Evolutionary conservation across 1,284 basidiomycete species (phyloP), one percentile per base, ranked within the genome.

Genomic region (Pseudozyma flocculosa): DNA sequence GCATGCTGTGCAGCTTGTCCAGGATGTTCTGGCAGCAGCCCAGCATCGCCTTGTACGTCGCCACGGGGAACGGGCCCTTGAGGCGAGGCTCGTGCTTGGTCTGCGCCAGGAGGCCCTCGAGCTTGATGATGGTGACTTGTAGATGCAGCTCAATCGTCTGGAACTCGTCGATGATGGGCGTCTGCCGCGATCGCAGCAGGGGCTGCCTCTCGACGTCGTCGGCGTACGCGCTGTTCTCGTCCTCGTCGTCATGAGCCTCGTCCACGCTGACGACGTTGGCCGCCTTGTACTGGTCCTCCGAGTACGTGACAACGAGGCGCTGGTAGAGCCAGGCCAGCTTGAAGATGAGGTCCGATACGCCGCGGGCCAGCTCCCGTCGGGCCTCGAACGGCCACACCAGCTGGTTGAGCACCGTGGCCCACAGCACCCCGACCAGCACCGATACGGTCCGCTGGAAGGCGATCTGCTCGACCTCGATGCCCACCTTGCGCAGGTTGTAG

Each of bases 381-480:
- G 93, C 93, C 74, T 95, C 93, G 19, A 89, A 85, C 1, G 94
- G 93, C 92, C 93, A 97, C 86, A 92, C 91, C 61, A 88, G 87
- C 43, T 90, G 83, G 7, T 90, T 92, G 14, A 96, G 86, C 24
- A 95, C 79, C 2, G 87, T 85, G 0, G 92, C 92, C 88, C 90
- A 97, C 1, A 93, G 77, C 0, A 94, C 90, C 15, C 93, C 93
- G 7, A 85, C 83, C 0, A 85, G 87, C n/a, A 98, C 93, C 21
- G 91, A 84, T 3, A 87, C 73, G 0, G 87, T 87, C 48, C 93
- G 87, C 69, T 87, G 84, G 40, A 84, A 81, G 0, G 90, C 93
- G 43, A 95, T 85, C 37, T 85, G 80, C 32, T 86, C 74, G 0
- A 91, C 87, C 2, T 87, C 84, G 3, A 88, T 71, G 54, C 90